Evolutionary conservation across 352 stramenopile genomes (phyloP).

Genomic region (Aphanomyces euteiches): DNA sequence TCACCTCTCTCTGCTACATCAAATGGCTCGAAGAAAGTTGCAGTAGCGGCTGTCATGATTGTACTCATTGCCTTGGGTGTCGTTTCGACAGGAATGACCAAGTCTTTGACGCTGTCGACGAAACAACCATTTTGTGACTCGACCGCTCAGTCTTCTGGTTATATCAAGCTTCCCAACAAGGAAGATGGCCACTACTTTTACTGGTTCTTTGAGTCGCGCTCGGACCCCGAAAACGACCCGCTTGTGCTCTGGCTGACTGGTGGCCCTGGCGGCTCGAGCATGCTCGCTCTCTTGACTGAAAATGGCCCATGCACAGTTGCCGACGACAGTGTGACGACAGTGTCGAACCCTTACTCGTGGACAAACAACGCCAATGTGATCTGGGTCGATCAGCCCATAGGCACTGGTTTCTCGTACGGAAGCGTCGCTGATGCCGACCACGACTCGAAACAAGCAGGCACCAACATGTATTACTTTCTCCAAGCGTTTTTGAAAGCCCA

Average conservation of each 20-base stretch:
- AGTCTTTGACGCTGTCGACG: not conserved
- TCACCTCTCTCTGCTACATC: too few species aligned
- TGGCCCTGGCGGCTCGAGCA: conserved; percentile 32
- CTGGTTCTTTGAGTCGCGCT: conserved; percentile 31
- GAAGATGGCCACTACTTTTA: conserved; percentile 30
- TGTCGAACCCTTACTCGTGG: conserved; percentile 31
- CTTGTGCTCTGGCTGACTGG: conserved; percentile 35
- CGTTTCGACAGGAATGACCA: too few species aligned
- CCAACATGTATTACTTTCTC: conserved; percentile 47
- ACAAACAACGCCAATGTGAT: conserved; percentile 30
- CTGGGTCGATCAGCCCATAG: conserved; percentile 28
- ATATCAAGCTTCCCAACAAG: conserved; percentile 30
- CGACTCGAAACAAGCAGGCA: conserved; percentile 41
- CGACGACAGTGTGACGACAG: conserved; percentile 25
- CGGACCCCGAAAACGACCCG: conserved; percentile 28
- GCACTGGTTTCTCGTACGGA: conserved; percentile 32
- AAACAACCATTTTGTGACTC: conserved; percentile 22
- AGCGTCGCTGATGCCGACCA: conserved; percentile 37
- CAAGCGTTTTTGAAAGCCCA: conserved; percentile 62
- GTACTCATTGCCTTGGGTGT: too few species aligned
- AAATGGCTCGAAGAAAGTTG: too few species aligned
- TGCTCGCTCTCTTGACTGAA: conserved; percentile 34
- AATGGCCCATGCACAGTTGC: conserved; percentile 35
- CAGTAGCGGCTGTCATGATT: too few species aligned
- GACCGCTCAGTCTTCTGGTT: conserved; percentile 31